Evolutionary conservation across 2,329 filamentous ascomycete genomes (phyloP).

Genomic region (Sphaceloma murrayae): DNA sequence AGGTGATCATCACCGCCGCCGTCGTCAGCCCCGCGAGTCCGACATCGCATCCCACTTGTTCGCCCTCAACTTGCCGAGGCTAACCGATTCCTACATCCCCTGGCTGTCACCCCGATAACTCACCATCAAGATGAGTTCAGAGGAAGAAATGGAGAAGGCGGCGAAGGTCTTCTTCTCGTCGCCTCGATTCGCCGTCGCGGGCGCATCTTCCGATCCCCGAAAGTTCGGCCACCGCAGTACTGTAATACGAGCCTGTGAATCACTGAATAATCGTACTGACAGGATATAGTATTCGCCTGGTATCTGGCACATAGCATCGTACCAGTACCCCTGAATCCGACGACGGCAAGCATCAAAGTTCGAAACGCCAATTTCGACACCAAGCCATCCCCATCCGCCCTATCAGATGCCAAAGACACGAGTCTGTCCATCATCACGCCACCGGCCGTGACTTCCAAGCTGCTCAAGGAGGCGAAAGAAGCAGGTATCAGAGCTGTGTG

Average conservation of each 20-base stretch:
- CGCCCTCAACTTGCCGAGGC: constrained; percentile 9
- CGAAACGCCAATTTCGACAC: constrained; percentile 51
- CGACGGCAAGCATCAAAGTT: constrained; percentile 54
- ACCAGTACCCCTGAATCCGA: constrained; percentile 77
- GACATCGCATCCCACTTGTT: constrained; percentile 7
- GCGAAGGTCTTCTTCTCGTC: constrained; percentile 73
- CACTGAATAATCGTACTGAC: constrained; percentile 1
- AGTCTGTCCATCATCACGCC: constrained; percentile 82
- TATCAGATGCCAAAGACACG: constrained; percentile 59
- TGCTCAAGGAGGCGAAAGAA: constrained; percentile 67
- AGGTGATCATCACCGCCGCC: neutral
- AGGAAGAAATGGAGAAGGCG: constrained; percentile 51
- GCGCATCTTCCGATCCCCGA: constrained; percentile 70
- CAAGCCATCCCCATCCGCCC: constrained; percentile 53
- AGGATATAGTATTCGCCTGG: constrained; percentile 68
- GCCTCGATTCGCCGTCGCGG: constrained; percentile 75
- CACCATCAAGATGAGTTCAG: constrained; percentile 6
- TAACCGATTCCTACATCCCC: neutral
- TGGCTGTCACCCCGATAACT: neutral
- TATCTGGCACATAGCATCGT: constrained; percentile 68
- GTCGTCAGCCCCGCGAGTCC: constrained; percentile 1
- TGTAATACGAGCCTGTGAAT: constrained; percentile 19
- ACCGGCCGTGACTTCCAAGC: constrained; percentile 61
- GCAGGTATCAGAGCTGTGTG: constrained; percentile 67
- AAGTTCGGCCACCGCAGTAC: constrained; percentile 86